Percentiles rank a stretch among this genome's conserved stretches.
Conservation (phyloP, 257 asterid genomes). For the Solanum okadae region DNA sequence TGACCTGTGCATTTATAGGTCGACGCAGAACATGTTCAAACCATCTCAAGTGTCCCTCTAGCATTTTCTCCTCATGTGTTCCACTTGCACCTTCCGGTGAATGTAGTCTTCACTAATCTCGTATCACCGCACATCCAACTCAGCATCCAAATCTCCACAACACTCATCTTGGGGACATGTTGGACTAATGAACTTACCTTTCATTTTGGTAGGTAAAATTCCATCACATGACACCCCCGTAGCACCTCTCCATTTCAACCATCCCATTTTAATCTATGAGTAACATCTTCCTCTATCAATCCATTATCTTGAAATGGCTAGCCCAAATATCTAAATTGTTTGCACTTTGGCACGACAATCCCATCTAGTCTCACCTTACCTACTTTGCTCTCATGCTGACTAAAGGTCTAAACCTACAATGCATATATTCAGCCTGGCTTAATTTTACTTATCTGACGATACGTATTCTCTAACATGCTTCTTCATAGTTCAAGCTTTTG, state of each 20-base stretch:
- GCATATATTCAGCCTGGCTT: background rate
- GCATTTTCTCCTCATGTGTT: background rate
- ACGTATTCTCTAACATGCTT: background rate
- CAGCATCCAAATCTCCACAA: background rate
- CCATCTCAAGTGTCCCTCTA: background rate
- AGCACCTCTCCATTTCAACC: background rate
- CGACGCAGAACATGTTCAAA: background rate
- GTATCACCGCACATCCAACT: background rate
- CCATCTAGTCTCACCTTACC: background rate
- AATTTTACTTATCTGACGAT: background rate
- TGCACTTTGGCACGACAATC: background rate
- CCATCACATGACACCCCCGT: background rate
- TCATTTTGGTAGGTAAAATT: background rate
- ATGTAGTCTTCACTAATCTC: background rate
- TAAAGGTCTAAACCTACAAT: background rate
- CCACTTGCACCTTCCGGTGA: background rate
- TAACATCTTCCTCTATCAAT: background rate
- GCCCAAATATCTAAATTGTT: background rate
- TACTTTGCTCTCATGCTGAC: background rate
- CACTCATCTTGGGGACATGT: background rate
- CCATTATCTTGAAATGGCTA: background rate
- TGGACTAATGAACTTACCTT: background rate
- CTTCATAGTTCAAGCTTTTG: background rate
- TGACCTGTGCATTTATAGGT: background rate
- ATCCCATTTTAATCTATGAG: background rate